phyloP scores from a whole-genome alignment of 768 basidiomycete genomes.

The Sistotremastrum suecicum region DNA sequence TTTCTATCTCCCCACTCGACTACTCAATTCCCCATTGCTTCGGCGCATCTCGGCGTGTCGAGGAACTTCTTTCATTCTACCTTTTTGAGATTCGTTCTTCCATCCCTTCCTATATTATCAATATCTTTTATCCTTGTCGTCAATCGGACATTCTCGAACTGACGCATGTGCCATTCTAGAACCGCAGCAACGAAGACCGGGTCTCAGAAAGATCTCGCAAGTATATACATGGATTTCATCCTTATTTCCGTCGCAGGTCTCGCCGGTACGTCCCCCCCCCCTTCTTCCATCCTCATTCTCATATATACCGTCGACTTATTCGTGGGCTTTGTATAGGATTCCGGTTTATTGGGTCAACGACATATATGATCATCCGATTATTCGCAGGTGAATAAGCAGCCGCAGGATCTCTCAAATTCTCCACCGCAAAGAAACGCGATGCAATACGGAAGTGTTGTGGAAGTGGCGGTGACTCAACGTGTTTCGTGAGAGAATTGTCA shows the following conservation, averaged over 20 bases:
- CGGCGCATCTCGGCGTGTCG: too few relatives aligned
- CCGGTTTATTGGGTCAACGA: conserved; percentile 69
- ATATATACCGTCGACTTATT: background rate
- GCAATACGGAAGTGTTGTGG: too few relatives aligned
- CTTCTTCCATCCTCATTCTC: conserved; percentile 1
- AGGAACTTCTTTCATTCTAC: too few relatives aligned
- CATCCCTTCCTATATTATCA: too few relatives aligned
- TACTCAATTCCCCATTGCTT: too few relatives aligned
- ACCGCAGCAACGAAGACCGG: conserved; percentile 37
- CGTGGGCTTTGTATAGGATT: conserved; percentile 35
- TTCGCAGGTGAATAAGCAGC: conserved; percentile 70
- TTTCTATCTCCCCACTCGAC: too few relatives aligned
- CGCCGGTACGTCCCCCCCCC: conserved; percentile 45
- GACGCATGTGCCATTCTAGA: conserved; percentile 10
- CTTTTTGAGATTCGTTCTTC: too few relatives aligned
- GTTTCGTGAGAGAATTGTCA: too few relatives aligned
- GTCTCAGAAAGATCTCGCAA: conserved; percentile 41
- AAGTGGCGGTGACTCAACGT: too few relatives aligned
- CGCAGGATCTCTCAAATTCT: too few relatives aligned
- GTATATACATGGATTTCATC: conserved; percentile 82
- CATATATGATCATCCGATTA: conserved; percentile 73
- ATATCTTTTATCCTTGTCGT: too few relatives aligned
- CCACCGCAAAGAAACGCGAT: too few relatives aligned
- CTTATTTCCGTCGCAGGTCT: conserved; percentile 80
- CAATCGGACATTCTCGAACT: background rate